Evolutionary conservation across 306 rosid species (phyloP), one percentile per base, ranked within the genome.

Genomic region (Cicer bijugum): DNA sequence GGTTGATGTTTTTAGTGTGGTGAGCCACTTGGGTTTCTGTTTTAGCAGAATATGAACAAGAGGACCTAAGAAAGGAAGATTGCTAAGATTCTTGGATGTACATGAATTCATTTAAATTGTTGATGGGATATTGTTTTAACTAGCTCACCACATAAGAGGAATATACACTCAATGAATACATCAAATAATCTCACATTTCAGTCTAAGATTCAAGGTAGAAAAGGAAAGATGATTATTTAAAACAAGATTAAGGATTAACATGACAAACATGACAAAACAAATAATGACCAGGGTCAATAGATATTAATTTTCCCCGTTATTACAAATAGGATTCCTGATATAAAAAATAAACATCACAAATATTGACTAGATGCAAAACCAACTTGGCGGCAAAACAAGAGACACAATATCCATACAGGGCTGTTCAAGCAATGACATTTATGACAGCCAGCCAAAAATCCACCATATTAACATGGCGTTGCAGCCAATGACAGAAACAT

Each of bases 281-380:
- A 60, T 11, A 60, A 15, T 20, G 16, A 14, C 58, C 12, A 12
- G 37, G 44, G 10, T 48, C 38, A 14, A 58, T 48, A 59, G 7
- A 10, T 64, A 63, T 39, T 37, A n/a, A 48, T 38, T 37, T 37
- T 60, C 39, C 12, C 61, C 63, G 12, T 37, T 37, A 28, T 33
- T 35, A 15, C 14, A 20, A 38, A 58, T 12, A 6, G 8, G 52
- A 44, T 69, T 73, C 75, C 61, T 19, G 71, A 11, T 40, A 39
- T 53, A 56, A 56, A 38, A 70, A 74, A 16, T 70, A 81, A 37
- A 65, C n/a, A 46, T 42, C 66, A 67, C 7, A 70, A 50, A 73
- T 40, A 28, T 19, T 4, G 48, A 56, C 63, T 10, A 55, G 61
- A 45, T 1, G 46, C 35, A 55, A 57, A 55, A 38, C 12, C 43